These are phyloP conservation scores for Fermentozyma sake DNA, from an alignment of 1,139 yeast species.

Conservation along the genomic window DNA sequence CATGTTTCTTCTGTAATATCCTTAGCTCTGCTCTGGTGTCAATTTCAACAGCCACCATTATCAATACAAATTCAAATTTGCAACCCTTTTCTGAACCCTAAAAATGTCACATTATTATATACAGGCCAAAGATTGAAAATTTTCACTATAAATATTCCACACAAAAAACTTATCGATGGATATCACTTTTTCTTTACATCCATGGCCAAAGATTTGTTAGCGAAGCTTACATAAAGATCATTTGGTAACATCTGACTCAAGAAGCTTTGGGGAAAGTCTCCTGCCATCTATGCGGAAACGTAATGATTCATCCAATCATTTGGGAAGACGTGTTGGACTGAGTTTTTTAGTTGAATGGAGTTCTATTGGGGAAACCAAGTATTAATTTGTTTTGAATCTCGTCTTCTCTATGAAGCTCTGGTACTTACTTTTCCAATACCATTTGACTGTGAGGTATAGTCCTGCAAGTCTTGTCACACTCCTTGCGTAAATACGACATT, in stretches of 20 bases:
- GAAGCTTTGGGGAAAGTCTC: constrained; percentile 96
- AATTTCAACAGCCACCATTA: too few species aligned
- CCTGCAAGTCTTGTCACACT: constrained; percentile 11
- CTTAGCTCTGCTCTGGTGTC: too few species aligned
- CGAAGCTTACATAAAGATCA: constrained; percentile 68
- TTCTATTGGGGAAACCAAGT: constrained; percentile 1
- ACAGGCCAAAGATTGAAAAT: too few species aligned
- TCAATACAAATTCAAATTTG: too few species aligned
- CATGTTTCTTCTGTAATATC: too few species aligned
- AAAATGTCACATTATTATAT: too few species aligned
- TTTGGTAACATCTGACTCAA: constrained; percentile 9
- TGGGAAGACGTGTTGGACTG: constrained; percentile 7
- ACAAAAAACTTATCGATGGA: background rate
- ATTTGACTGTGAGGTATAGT: constrained; percentile 11
- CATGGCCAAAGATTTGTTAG: constrained; percentile 77
- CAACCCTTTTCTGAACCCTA: too few species aligned
- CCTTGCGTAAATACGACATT: too few species aligned
- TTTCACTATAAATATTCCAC: constrained; percentile 5
- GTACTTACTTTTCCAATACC: too few species aligned
- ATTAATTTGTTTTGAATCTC: constrained; percentile 13
- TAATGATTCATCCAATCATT: constrained; percentile 37
- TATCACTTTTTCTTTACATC: constrained; percentile 33
- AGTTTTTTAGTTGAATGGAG: background rate
- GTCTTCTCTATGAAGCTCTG: constrained; percentile 11
- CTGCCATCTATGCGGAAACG: constrained; percentile 75